Base-by-base conservation (phyloP, 2,329 filamentous ascomycete genomes). In the Xylaria sp. region DNA sequence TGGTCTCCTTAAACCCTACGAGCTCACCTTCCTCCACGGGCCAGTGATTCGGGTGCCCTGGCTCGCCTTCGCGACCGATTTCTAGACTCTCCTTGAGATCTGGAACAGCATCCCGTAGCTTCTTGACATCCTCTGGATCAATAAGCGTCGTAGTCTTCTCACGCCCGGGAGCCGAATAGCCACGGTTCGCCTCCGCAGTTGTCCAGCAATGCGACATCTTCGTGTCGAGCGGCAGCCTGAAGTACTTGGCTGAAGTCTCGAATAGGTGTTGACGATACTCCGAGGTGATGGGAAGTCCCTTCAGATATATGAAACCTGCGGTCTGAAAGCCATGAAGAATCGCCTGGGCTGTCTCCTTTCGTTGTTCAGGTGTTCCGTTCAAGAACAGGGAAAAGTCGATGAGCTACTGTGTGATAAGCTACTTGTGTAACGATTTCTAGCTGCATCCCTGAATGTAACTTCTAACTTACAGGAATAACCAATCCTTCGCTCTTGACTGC, bases 271-370 rank as follows among this genome's bases (percentile, higher is more conserved):
- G 79, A 13, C 93, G 82, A 10, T 86, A 85, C 9, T 86, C 81
- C 3, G 86, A 75, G 0, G 89, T 81, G 69, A 97, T 91, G 48
- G 91, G 88, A 73, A 95, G 90, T 79, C 95, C 92, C 74, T 90
- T 90, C 47, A 97, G 88, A 81, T 97, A 97, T 77, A 98, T 88
- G 84, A 98, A 97, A 66, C 94, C 94, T 2, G 94, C 92, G 1
- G 87, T 91, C 75, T 94, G 92, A 83, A 98, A 97, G 50, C 93
- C 94, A 62, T 89, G 78, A 13, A 95, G 89, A 73, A 97, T 90
- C 48, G 91, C 88, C 62, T 88, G 81, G 25, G 93, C 94, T 1
- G 92, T 89, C 51, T 86, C 81, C 60, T 85, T 82, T 74, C 91
- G 91, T 73, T 91, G 83, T 10, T 84, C 75, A 0, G 87, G 82